Evolutionary conservation across 768 basidiomycete species (phyloP).

Genomic region (Phaeotremella skinneri): DNA sequence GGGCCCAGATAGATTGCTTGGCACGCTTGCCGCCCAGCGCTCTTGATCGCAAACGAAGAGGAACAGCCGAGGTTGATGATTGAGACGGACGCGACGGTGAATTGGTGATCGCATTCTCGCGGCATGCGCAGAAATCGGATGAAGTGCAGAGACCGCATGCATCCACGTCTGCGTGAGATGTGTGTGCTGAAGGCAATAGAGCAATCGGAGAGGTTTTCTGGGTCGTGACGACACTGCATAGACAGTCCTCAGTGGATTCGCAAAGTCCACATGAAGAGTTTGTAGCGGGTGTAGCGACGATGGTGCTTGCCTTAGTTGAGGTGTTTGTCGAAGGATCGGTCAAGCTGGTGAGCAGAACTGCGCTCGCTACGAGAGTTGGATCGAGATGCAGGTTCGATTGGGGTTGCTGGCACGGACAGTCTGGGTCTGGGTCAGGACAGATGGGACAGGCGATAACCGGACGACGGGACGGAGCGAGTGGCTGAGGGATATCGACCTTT

Average conservation of each 20-base stretch:
- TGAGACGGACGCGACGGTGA: slow-evolving; percentile 3
- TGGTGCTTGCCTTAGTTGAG: background rate
- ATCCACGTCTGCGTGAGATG: slow-evolving; percentile 13
- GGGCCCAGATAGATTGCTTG: slow-evolving; percentile 29
- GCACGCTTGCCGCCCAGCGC: slow-evolving; percentile 3
- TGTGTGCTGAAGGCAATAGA: slow-evolving; percentile 17
- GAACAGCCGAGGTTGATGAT: slow-evolving; percentile 18
- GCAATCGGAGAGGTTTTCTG: slow-evolving; percentile 15
- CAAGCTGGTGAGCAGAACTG: slow-evolving; percentile 7
- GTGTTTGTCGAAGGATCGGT: background rate
- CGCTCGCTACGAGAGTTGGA: slow-evolving; percentile 1
- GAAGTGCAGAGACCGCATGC: slow-evolving; percentile 38
- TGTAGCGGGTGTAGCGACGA: slow-evolving; percentile 2
- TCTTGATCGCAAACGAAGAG: slow-evolving; percentile 21
- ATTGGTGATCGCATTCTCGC: slow-evolving; percentile 4
- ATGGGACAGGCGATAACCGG: slow-evolving; percentile 36
- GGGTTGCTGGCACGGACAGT: slow-evolving; percentile 44
- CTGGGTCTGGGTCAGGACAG: slow-evolving; percentile 46
- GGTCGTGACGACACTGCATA: slow-evolving; percentile 34
- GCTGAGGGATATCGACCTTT: slow-evolving; percentile 6
- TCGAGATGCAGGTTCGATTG: slow-evolving; percentile 4
- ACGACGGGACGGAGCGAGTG: slow-evolving; percentile 3
- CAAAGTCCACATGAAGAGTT: slow-evolving; percentile 37
- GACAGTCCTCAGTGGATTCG: slow-evolving; percentile 35
- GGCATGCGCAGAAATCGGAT: slow-evolving; percentile 39